Base-by-base conservation (phyloP, 495 filamentous ascomycete species). In the Cryomyces minteri region DNA sequence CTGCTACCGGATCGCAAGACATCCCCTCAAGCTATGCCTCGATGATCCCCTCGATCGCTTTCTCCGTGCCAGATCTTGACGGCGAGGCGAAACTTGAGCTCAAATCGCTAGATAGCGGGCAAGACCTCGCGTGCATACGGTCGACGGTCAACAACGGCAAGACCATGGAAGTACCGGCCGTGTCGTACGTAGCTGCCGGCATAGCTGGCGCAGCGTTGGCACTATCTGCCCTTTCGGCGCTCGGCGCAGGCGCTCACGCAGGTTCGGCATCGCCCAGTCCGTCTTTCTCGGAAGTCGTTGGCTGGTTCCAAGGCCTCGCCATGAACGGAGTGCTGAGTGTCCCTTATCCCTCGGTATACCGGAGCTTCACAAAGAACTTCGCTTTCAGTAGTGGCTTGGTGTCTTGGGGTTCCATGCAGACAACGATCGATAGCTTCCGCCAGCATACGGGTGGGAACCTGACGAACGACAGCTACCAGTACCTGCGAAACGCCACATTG, bases 301-400 rank as follows among this genome's bases (percentile, higher is more conserved):
- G 77, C 41, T 88, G 80, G 73, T 94, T 96, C 62, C 90, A 96
- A 64, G 77, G 77, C 31, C 77, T 98, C 62, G 88, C 90, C 14
- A 80, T 87, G 67, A 94, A 88, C 58, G 90, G 90, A 44, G 95
- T 96, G 90, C 62, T 95, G 58, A 88, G 81, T 50, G 86, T 87
- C 52, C 73, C 78, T 52, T 86, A 93, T 54, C 90, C 90, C 5
- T 60, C 73, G 30, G 75, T 96, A 29, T 96, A 96, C 62, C 70
- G 75, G 47, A 87, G 77, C 56, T 98, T 93, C 59, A 61, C 82
- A 37, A 80, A 80, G 63, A 98, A 96, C 60, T 98, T 98, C 62
- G 86, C 70, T 36, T 98, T 94, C 68, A 87, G 84, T 49, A 80
- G 79, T 29, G 88, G 88, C 25, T 58, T 95, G 48, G 70, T 98